phyloP scores from a whole-genome alignment of 495 filamentous ascomycete species.

The Parmelia sp. region DNA sequence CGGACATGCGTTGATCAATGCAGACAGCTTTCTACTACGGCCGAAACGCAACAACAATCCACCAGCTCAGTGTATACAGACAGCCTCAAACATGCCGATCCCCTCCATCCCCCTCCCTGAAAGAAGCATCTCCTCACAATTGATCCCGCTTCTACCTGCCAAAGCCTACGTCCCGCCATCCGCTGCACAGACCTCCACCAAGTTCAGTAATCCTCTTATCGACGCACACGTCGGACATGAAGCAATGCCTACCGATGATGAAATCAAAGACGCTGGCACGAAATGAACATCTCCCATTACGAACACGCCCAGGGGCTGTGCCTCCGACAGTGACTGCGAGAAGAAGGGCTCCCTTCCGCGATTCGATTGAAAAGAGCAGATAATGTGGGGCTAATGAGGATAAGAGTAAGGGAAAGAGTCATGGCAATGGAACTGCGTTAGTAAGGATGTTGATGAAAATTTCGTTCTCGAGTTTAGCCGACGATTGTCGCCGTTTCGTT shows the following conservation, averaged over 20 bases:
- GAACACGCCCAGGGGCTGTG: neutral
- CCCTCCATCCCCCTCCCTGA: neutral
- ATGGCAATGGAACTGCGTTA: neutral
- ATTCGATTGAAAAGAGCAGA: neutral
- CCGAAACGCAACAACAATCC: neutral
- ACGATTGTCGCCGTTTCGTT: neutral
- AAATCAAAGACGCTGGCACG: neutral
- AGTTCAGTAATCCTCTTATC: neutral
- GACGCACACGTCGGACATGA: neutral
- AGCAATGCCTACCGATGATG: neutral
- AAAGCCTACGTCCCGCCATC: neutral
- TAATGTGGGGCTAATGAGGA: neutral
- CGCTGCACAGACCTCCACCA: neutral
- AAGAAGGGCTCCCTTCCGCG: neutral
- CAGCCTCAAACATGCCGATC: neutral
- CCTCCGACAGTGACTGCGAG: neutral
- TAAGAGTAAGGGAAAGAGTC: neutral
- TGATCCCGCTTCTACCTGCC: neutral
- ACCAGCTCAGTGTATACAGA: neutral
- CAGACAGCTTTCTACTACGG: neutral
- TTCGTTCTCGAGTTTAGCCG: too few species aligned
- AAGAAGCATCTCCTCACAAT: neutral
- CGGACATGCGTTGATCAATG: neutral
- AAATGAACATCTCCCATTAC: conserved; percentile 1
- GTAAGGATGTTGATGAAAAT: neutral